These are phyloP conservation scores for Chenopodium formosanum DNA, from an alignment of 148 eudicot genomes.

Conservation along the genomic window DNA sequence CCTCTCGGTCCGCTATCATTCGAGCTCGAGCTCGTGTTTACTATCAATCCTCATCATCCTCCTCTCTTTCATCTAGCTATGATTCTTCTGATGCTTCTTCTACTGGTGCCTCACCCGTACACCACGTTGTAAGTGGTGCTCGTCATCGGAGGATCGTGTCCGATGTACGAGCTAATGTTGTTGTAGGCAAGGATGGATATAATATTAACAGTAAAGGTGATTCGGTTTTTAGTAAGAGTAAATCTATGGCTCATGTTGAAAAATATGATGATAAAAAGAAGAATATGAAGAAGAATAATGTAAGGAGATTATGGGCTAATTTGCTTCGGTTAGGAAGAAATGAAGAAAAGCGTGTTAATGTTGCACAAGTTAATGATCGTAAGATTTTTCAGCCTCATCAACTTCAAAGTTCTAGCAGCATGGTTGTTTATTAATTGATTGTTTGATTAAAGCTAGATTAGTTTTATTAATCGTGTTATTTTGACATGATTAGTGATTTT, in stretches of 20 bases:
- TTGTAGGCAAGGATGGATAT: no score
- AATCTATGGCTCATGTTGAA: slow-evolving; percentile 38
- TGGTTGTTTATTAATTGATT: slow-evolving; percentile 21
- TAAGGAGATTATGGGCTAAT: slow-evolving; percentile 55
- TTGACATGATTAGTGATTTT: neutral
- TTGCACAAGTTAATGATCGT: neutral
- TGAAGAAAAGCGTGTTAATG: slow-evolving; percentile 15
- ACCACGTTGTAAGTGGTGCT: neutral
- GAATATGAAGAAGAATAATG: slow-evolving; percentile 35
- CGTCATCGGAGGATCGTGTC: slow-evolving; percentile 23
- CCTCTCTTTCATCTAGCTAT: slow-evolving; percentile 28
- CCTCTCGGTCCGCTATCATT: slow-evolving; percentile 12
- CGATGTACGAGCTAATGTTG: neutral
- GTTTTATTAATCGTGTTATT: neutral
- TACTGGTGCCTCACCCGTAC: slow-evolving; percentile 32
- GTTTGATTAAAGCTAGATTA: neutral
- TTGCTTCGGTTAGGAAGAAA: slow-evolving; percentile 39
- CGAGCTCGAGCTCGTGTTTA: slow-evolving; percentile 15
- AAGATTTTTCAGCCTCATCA: slow-evolving; percentile 17
- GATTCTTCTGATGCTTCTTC: slow-evolving; percentile 43
- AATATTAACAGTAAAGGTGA: neutral
- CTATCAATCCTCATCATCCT: slow-evolving; percentile 22
- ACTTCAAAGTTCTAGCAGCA: slow-evolving; percentile 17
- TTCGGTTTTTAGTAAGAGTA: slow-evolving; percentile 40
- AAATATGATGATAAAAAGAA: slow-evolving; percentile 6